Evolutionary conservation across 192 early-diverging fungal genomes (phyloP).

Genomic region (Podila horticola): DNA sequence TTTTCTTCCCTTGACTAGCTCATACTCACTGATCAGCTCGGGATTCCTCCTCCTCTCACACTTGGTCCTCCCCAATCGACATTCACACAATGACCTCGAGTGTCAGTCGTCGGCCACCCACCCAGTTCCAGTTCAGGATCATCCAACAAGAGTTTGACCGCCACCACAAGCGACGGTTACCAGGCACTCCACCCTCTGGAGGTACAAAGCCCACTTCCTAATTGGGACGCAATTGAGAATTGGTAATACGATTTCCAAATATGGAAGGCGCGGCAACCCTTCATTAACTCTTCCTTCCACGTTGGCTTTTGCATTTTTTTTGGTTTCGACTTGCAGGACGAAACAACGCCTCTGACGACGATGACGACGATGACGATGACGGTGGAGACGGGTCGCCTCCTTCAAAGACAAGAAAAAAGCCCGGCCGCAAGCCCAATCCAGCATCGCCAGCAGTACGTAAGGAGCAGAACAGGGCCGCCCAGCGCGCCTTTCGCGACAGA

Average conservation of each 20-base stretch:
- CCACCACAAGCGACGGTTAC: constrained; percentile 22
- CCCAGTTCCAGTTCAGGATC: constrained; percentile 31
- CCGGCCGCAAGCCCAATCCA: constrained; percentile 67
- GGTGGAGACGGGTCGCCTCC: constrained; percentile 18
- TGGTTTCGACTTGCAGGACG: not conserved
- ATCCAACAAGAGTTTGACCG: constrained; percentile 45
- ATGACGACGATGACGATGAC: not conserved
- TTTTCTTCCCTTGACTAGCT: not conserved
- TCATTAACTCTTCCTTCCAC: not conserved
- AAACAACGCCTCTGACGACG: not conserved
- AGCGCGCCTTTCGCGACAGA: constrained; percentile 89
- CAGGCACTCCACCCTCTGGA: constrained; percentile 56
- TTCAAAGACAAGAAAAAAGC: constrained; percentile 63
- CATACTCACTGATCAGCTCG: not conserved
- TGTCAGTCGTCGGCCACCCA: constrained; percentile 14
- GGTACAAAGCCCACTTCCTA: constrained; percentile 58
- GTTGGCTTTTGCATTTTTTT: not conserved
- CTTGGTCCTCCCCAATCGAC: not conserved
- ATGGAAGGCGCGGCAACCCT: not conserved
- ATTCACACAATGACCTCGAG: constrained; percentile 33
- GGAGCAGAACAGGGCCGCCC: constrained; percentile 89
- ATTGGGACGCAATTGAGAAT: not conserved
- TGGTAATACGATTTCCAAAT: not conserved
- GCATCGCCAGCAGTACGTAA: constrained; percentile 66
- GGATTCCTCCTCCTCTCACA: no score